Evolutionary conservation across 106 monocot genomes (phyloP).

Genomic region (Posidonia australis): DNA sequence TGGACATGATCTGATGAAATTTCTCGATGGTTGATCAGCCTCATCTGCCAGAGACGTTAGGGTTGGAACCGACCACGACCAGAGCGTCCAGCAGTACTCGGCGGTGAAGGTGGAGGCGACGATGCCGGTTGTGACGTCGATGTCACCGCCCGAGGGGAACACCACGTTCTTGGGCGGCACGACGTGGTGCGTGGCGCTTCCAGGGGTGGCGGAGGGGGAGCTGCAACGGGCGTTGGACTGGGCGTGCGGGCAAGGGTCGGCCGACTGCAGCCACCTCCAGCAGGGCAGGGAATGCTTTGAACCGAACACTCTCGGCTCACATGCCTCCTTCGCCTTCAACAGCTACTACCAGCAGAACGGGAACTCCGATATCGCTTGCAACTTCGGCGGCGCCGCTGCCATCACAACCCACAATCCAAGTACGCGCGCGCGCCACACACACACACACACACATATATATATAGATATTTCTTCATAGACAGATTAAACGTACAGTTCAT

Average conservation of each 20-base stretch:
- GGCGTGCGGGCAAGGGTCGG: constrained; percentile 58
- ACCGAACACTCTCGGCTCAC: constrained; percentile 59
- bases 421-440: too few relatives aligned
- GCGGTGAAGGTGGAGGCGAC: constrained; percentile 8
- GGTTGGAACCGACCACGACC: not conserved
- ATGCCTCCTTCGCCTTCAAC: constrained; percentile 94
- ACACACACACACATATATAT: too few relatives aligned
- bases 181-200: constrained; percentile 75
- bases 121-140: constrained; percentile 23
- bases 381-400: constrained; percentile 73
- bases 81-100: not conserved
- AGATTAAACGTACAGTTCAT: not conserved
- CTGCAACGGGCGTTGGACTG: constrained; percentile 79
- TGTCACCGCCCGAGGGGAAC: constrained; percentile 87
- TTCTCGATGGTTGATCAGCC: not conserved
- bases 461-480: not conserved
- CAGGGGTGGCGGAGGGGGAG: constrained; percentile 28
- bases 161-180: constrained; percentile 72
- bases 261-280: constrained; percentile 58
- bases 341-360: constrained; percentile 97
- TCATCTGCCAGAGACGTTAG: not conserved
- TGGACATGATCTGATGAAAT: too few relatives aligned
- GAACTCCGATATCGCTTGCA: constrained; percentile 84
- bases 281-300: constrained; percentile 49
- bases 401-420: constrained; percentile 63